phyloP scores from a whole-genome alignment of 2,329 filamentous ascomycete genomes.

The Rachicladosporium sp. region DNA sequence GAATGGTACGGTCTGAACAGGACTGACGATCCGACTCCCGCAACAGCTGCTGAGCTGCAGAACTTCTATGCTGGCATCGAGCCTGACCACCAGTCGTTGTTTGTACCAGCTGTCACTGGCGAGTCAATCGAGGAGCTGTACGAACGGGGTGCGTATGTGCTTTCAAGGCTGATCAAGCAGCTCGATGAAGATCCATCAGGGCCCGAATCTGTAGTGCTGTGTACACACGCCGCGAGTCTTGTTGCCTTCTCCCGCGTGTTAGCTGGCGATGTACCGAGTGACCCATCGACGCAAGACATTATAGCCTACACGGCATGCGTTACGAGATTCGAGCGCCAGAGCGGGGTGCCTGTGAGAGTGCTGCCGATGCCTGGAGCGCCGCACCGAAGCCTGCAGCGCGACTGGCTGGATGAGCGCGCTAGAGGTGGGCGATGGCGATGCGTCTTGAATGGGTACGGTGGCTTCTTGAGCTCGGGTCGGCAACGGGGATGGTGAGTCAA shows the following conservation, averaged over 20 bases:
- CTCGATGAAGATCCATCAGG: neutral
- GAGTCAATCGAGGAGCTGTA: constrained; percentile 1
- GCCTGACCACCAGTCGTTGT: neutral
- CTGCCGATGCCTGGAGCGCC: neutral
- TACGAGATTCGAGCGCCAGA: neutral
- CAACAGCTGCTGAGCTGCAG: neutral
- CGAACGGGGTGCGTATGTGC: neutral
- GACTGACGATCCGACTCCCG: neutral
- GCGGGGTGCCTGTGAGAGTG: neutral
- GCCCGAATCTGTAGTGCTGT: neutral
- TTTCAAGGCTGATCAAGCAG: neutral
- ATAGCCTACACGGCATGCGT: neutral
- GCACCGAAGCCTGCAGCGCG: too few species aligned
- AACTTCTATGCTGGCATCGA: constrained; percentile 1
- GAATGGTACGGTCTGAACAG: neutral
- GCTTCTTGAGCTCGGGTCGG: too few species aligned
- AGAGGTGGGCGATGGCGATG: too few species aligned
- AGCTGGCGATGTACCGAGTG: neutral
- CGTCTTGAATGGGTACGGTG: too few species aligned
- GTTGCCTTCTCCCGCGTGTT: neutral
- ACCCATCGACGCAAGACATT: neutral
- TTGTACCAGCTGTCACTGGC: neutral
- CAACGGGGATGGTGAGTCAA: too few species aligned
- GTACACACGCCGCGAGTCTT: neutral
- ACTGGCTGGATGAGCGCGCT: too few species aligned